Evolutionary conservation across 1,139 yeast species (phyloP), one percentile per base, ranked within the genome.

Genomic region (Nakaseomyces uthaithaninus): DNA sequence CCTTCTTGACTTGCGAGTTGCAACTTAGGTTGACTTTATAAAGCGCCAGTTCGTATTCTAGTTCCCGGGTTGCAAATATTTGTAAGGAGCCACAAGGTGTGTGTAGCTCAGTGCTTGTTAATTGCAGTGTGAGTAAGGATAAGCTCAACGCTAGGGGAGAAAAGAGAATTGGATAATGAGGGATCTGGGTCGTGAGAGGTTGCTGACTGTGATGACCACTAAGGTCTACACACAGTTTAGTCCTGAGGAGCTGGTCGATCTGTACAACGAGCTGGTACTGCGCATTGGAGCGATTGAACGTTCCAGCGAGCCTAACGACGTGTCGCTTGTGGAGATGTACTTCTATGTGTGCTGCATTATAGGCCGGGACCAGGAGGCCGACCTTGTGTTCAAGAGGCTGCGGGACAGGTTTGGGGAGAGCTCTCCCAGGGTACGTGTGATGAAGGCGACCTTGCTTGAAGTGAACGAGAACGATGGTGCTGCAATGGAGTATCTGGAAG

Each of bases 281-380:
- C 50, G 54, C 27, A 45, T 56, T 40, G 42, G 46, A 12, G 36
- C 40, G 9, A 49, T 51, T 10, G 62, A 50, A 30, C 44, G 49
- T 7, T 34, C 48, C 4, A 65, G 64, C 9, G 67, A 75, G 24
- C 58, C 66, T 11, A 85, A 80, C 39, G 67, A 74, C 45, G 79
- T 71, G 57, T 68, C 72, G 12, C 62, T 87, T 27, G 67, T 77
- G 46, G 94, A 84, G 57, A 71, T 85, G 54, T 79, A 82, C 42
- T 84, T 85, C 58, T 77, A 77, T 54, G 66, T 87, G 36, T 66
- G 79, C 2, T 60, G 86, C 31, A 66, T 80, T 45, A 64, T 84
- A n/a, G 68, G 75, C 37, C 72, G 77, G 46, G 95, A 86, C 53
- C 63, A 68, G 1, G 86, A 77, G 49, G 95, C 95, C 12, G 75